Evolutionary conservation across 2,329 filamentous ascomycete genomes (phyloP).

Genomic region (Scedosporium apiospermum): DNA sequence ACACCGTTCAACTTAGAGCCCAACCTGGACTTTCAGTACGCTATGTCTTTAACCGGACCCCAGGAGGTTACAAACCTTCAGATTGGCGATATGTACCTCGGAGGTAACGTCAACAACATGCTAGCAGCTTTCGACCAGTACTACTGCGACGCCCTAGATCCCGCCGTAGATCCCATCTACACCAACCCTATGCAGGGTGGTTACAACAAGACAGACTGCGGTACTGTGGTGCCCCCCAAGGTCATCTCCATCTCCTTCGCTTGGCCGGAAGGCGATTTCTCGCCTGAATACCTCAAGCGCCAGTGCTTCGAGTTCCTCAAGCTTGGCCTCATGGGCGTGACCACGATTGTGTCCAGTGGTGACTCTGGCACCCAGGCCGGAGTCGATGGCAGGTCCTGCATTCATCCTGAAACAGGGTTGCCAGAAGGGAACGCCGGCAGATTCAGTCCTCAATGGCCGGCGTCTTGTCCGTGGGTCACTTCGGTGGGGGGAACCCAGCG

Average conservation of each 20-base stretch:
- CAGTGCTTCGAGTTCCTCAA: constrained; percentile 32
- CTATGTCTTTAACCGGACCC: not conserved
- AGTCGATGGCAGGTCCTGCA: constrained; percentile 6
- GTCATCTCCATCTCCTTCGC: constrained; percentile 35
- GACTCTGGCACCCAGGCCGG: constrained; percentile 19
- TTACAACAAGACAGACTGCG: constrained; percentile 31
- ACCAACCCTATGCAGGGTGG: constrained; percentile 36
- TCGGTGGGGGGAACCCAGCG: constrained; percentile 22
- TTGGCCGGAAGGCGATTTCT: constrained; percentile 35
- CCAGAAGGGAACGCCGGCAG: constrained; percentile 16
- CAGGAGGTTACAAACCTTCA: not conserved
- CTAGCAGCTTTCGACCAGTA: not conserved
- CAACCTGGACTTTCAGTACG: not conserved
- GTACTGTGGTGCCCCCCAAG: constrained; percentile 20
- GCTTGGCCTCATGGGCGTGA: constrained; percentile 28
- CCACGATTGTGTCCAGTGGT: constrained; percentile 26
- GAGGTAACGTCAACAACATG: not conserved
- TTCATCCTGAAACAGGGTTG: not conserved
- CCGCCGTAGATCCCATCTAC: constrained; percentile 33
- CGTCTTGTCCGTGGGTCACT: constrained; percentile 35
- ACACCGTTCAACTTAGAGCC: not conserved
- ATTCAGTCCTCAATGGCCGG: constrained; percentile 34
- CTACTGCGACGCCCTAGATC: not conserved
- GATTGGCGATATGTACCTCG: not conserved
- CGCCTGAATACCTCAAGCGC: constrained; percentile 32